Evolutionary conservation across 306 rosid species (phyloP).

Genomic region (Pterocarpus santalinus): DNA sequence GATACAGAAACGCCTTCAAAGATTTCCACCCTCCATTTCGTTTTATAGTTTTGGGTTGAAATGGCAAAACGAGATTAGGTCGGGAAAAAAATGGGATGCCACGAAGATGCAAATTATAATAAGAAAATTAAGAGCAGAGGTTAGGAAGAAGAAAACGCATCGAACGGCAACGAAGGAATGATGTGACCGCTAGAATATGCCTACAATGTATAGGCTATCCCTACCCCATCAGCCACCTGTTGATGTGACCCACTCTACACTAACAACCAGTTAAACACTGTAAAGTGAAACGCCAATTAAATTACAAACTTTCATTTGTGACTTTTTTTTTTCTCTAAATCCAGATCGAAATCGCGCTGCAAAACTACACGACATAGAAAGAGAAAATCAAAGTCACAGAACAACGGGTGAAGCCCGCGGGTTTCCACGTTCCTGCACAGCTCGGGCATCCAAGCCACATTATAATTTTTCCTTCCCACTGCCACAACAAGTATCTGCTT

Average conservation of each 20-base stretch:
- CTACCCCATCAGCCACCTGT: conserved; percentile 58
- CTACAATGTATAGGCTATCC: conserved; percentile 53
- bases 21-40: neutral
- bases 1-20: neutral
- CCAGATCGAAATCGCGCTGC: too few species aligned
- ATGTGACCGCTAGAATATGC: conserved; percentile 58
- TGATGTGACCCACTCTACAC: conserved; percentile 68
- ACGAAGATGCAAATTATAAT: conserved; percentile 3
- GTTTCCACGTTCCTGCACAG: conserved; percentile 18
- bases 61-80: conserved; percentile 35
- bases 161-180: conserved; percentile 25
- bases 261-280: conserved; percentile 64
- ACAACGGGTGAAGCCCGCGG: conserved; percentile 32
- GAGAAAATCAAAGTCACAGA: too few species aligned
- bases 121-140: neutral
- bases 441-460: conserved; percentile 43
- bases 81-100: conserved; percentile 8
- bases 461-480: neutral
- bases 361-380: too few species aligned
- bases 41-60: neutral
- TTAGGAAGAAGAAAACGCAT: neutral
- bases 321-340: too few species aligned
- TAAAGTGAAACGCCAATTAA: neutral
- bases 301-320: too few species aligned
- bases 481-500: conserved; percentile 47